Conservation (phyloP, 2,329 filamentous ascomycete species). For the Periconia sp. region DNA sequence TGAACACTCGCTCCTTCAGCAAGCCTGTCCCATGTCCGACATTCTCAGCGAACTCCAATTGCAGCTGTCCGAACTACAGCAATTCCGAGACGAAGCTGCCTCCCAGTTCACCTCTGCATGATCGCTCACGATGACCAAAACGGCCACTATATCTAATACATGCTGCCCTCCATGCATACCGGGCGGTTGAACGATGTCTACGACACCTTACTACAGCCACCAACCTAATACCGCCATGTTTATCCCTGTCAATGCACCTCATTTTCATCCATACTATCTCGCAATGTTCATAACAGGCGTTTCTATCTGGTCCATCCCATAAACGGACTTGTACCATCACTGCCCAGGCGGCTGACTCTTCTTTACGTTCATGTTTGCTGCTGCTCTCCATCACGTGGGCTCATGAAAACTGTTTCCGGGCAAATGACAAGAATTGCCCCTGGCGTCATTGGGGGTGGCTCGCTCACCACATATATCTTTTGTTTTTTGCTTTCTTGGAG, state of each 20-base stretch:
- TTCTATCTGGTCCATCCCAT: too few species aligned
- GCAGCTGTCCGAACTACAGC: constrained; percentile 68
- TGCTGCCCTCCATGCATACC: background rate
- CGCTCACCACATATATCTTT: background rate
- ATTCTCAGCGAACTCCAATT: constrained; percentile 68
- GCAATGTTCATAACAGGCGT: constrained; percentile 8
- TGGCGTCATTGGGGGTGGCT: background rate
- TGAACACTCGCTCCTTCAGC: constrained; percentile 66
- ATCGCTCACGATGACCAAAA: constrained; percentile 1
- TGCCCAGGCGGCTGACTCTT: constrained; percentile 13
- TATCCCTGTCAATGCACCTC: background rate
- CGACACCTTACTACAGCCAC: constrained; percentile 9
- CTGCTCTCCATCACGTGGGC: background rate
- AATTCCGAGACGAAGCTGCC: constrained; percentile 36
- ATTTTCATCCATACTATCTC: background rate
- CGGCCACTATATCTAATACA: constrained; percentile 10
- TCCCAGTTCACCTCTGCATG: constrained; percentile 21
- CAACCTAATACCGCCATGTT: constrained; percentile 6
- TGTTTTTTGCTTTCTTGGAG: too few species aligned
- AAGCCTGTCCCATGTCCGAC: constrained; percentile 78
- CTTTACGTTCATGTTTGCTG: background rate
- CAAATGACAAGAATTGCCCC: background rate
- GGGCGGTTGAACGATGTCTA: constrained; percentile 15
- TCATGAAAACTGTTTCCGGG: background rate
- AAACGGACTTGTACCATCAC: constrained; percentile 14